A percentile compares a stretch with the other conserved stretches of the same genome.
Conservation (phyloP, 2,329 filamentous ascomycete genomes). For the Scedosporium dehoogii region DNA sequence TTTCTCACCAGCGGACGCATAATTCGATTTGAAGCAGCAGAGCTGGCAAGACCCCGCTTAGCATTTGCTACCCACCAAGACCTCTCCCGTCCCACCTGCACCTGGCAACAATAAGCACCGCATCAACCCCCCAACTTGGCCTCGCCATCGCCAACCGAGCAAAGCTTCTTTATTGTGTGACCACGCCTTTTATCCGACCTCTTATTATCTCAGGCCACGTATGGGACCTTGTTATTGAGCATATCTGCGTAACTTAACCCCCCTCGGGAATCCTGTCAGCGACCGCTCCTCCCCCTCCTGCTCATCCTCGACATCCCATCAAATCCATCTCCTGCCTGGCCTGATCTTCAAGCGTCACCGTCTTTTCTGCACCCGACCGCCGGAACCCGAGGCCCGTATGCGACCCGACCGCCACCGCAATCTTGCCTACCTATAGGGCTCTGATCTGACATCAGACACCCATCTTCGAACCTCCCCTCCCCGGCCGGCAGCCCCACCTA, state of each 20-base stretch:
- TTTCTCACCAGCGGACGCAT: background rate
- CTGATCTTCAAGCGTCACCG: background rate
- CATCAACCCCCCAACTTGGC: background rate
- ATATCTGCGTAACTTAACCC: background rate
- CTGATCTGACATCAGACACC: conserved; percentile 5
- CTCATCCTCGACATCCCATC: background rate
- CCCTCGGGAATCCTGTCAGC: background rate
- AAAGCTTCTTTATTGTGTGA: background rate
- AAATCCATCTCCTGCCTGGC: background rate
- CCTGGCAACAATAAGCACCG: background rate
- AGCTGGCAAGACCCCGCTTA: conserved; percentile 1
- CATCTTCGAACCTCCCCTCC: background rate
- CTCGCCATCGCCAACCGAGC: background rate
- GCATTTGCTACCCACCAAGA: background rate
- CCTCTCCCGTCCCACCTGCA: background rate
- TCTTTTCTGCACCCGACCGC: conserved; percentile 5
- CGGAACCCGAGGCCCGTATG: conserved; percentile 7
- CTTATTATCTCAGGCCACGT: background rate
- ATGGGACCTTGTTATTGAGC: background rate
- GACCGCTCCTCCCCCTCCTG: background rate
- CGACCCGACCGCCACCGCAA: conserved; percentile 6
- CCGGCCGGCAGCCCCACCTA: background rate
- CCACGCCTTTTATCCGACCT: background rate
- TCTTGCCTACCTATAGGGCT: background rate
- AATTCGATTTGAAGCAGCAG: background rate